Percentiles rank a stretch among this genome's conserved stretches.
Evolutionary conservation across 352 stramenopile genomes (phyloP).

Genomic region (Pythium sukuiense): DNA sequence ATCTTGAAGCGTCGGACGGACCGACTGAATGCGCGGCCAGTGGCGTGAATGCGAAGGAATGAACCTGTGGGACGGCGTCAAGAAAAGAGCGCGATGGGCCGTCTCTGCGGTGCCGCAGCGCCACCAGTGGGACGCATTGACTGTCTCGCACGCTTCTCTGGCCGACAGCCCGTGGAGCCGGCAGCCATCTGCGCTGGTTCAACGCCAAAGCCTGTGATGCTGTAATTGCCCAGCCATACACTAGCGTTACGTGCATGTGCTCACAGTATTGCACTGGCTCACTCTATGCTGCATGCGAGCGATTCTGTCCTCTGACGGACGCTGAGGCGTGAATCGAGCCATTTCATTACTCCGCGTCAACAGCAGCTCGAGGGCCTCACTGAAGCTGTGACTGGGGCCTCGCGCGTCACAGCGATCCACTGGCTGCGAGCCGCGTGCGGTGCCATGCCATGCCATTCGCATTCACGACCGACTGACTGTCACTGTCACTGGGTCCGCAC

Average conservation of each 20-base stretch:
- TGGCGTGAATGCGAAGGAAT: conserved; percentile 6
- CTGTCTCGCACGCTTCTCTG: background rate
- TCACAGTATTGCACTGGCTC: background rate
- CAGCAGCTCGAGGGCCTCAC: background rate
- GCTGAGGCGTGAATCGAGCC: background rate
- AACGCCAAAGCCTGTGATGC: background rate
- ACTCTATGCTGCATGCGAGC: no score
- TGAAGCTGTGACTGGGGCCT: background rate
- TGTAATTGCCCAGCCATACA: no score
- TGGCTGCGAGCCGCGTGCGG: background rate
- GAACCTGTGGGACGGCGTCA: background rate
- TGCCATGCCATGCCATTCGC: background rate
- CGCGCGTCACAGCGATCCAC: conserved; percentile 19
- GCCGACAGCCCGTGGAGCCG: background rate
- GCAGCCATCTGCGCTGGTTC: background rate
- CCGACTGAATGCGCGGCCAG: background rate
- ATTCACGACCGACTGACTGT: conserved; percentile 1
- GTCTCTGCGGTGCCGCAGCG: conserved; percentile 4
- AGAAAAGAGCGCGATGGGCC: background rate
- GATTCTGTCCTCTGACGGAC: background rate
- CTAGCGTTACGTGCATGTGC: background rate
- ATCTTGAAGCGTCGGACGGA: background rate
- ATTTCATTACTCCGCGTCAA: background rate
- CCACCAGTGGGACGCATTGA: background rate
- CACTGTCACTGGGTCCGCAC: background rate